Percentiles rank a stretch among this genome's conserved stretches.
Evolutionary conservation across 768 basidiomycete species (phyloP).

Genomic region (Sutorius australiensis): DNA sequence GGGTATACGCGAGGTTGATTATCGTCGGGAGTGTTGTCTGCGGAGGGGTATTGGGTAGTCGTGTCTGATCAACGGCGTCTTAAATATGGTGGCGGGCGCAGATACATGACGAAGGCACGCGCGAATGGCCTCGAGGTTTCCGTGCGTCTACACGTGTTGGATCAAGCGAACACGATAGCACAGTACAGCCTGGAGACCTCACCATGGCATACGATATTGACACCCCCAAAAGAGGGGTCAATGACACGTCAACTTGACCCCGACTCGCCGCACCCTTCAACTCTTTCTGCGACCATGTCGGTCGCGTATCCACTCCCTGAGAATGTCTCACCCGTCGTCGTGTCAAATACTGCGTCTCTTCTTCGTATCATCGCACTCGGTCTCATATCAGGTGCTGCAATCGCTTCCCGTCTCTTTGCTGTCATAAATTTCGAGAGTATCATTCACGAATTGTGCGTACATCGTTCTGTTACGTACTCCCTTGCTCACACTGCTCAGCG

Average conservation of each 20-base stretch:
- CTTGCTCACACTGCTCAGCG: slow-evolving; percentile 45
- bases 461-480: neutral
- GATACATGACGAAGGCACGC: slow-evolving; percentile 24
- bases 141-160: slow-evolving; percentile 27
- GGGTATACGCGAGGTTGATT: slow-evolving; percentile 15
- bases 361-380: slow-evolving; percentile 86
- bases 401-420: slow-evolving; percentile 94
- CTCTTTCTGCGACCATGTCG: slow-evolving; percentile 52
- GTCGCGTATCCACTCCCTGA: slow-evolving; percentile 71
- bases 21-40: slow-evolving; percentile 19
- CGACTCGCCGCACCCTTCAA: neutral
- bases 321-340: slow-evolving; percentile 64
- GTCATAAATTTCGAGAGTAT: slow-evolving; percentile 99
- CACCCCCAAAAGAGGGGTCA: slow-evolving; percentile 14
- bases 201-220: no score
- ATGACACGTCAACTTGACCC: slow-evolving; percentile 22
- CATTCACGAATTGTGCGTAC: slow-evolving; percentile 95
- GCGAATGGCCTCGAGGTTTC: slow-evolving; percentile 33
- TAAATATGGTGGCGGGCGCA: slow-evolving; percentile 25
- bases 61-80: slow-evolving; percentile 29
- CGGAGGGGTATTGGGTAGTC: slow-evolving; percentile 19
- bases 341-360: slow-evolving; percentile 85
- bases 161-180: slow-evolving; percentile 11
- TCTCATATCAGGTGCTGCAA: slow-evolving; percentile 90
- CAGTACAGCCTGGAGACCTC: slow-evolving; percentile 13